Base-by-base conservation (phyloP, 2,329 filamentous ascomycete genomes). In the Allantophomopsis cytisporea region DNA sequence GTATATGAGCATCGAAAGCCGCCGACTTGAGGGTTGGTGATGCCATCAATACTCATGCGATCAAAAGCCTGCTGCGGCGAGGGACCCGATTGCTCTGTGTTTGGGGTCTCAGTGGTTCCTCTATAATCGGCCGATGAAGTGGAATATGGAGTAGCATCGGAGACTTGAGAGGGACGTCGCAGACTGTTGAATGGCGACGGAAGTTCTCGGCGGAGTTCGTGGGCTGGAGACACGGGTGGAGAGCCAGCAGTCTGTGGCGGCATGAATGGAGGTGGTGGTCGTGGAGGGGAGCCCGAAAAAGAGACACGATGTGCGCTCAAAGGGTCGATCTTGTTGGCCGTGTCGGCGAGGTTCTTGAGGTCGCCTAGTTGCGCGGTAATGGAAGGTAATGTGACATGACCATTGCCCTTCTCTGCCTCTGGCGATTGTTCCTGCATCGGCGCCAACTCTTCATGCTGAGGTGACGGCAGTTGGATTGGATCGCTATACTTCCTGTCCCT, bases 1-100 rank as follows among this genome's bases (percentile, higher is more conserved):
- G 65, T 57, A 53, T 66, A 62, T 50, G 59, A 65, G 55, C 82
- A 88, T 35, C 70, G 60, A 52, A 71, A 83, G 4, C 60, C 60
- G 15, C 68, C 71, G 37, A 61, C 53, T 31, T 63, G 59, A 4
- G 66, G 65, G 31, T 38, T 30, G 4, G 36, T 38, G 14, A 38
- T 38, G 2, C 36, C 36, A 23, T 38, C 36, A 31, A 38, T 38
- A 50, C 69, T 73, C 69, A 74, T 73, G 37, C 65, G 62, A 45
- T 75, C 70, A 15, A 63, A 61, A 6, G 63, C 62, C 16, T 60
- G 51, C 20, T 58, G 57, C 34, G 68, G 62, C 4, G 67, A 65
- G 12, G 63, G 59, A 10, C 46, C 56, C 4, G 63, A 64, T 23
- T 61, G 58, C 37, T 70, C 66, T 2, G 61, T 63, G 39, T 56